These are phyloP conservation scores for Arthrobotrys conoides DNA, from an alignment of 2,329 filamentous ascomycete genomes.

Conservation along the genomic window DNA sequence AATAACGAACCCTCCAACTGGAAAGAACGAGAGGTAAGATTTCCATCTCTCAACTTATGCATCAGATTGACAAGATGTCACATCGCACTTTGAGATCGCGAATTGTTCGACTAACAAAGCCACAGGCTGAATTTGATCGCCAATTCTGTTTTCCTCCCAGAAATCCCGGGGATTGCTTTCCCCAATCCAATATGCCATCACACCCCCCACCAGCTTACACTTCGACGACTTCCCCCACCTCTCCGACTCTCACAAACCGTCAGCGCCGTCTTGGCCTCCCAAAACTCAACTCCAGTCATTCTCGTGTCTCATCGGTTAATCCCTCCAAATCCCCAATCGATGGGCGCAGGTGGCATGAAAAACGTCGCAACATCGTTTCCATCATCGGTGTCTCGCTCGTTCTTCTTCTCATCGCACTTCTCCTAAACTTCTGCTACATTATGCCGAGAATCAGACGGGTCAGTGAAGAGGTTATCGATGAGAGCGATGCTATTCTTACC, in stretches of 20 bases:
- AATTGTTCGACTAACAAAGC: conserved; percentile 30
- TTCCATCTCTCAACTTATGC: conserved; percentile 7
- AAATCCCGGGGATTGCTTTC: background rate
- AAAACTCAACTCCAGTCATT: conserved; percentile 45
- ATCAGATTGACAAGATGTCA: conserved; percentile 20
- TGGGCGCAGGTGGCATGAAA: conserved; percentile 55
- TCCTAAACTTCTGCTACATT: conserved; percentile 54
- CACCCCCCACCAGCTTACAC: conserved; percentile 57
- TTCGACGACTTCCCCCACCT: conserved; percentile 36
- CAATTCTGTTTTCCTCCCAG: conserved; percentile 49
- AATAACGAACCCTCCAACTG: conserved; percentile 35
- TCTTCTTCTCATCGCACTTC: conserved; percentile 36
- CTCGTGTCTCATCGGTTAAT: conserved; percentile 53
- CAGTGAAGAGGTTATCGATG: background rate
- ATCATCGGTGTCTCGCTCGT: conserved; percentile 41
- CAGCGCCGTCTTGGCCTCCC: conserved; percentile 54
- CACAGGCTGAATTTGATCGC: conserved; percentile 56
- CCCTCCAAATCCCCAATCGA: conserved; percentile 54
- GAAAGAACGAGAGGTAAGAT: conserved; percentile 60
- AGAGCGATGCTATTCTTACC: conserved; percentile 2
- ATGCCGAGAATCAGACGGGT: conserved; percentile 37
- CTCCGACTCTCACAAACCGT: conserved; percentile 45
- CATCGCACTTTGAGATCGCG: conserved; percentile 24
- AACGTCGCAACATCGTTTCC: conserved; percentile 47
- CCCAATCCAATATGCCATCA: conserved; percentile 40